Evolutionary conservation across 352 stramenopile genomes (phyloP), one percentile per base, ranked within the genome.

Genomic region (Paralagenidium karlingii): DNA sequence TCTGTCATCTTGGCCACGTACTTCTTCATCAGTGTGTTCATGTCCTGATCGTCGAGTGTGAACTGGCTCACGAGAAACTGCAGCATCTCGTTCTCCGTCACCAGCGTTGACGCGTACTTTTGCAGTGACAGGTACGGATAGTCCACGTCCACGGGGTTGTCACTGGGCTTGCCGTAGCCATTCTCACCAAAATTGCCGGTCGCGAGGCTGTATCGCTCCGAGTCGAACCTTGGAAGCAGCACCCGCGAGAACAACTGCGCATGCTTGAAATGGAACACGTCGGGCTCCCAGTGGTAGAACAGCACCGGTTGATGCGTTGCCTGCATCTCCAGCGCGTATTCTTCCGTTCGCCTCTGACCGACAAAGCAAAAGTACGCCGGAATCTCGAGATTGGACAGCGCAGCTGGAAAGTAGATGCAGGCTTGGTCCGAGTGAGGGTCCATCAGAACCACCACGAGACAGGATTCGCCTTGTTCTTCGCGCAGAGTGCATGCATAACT

Each of bases 351-450:
- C 7, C 37, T 46, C 27, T 76, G 71, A 0, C 63, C 63, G 16
- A 76, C 29, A 32, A 79, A 82, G 47, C 65, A 82, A 28, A 82
- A 78, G 53, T 80, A 82, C 0, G 68, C 60, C 3, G 66, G 66
- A 10, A 82, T 59, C 6, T 49, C 42, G 10, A 67, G 28, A 50
- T 80, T 82, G 12, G 49, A 43, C n/a, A 80, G 28, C 13, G 61
- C 42, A 0, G 65, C 50, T 34, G 71, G 61, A 18, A 76, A 51
- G 20, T 66, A 82, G 3, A 16, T 20, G 22, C 8, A 36, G 0
- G 55, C 65, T 3, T 45, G 48, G 19, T 80, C 65, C 21, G 56
- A 76, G n/a, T n/a, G n/a, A n/a, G n/a, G n/a, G 38, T 53, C 49
- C 62, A 77, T 77, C 44, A 82, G 52, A 3, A 51, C 41, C 15